Evolutionary conservation across 164 flowering plant species (phyloP).

Genomic region (Magnolia officinalis): DNA sequence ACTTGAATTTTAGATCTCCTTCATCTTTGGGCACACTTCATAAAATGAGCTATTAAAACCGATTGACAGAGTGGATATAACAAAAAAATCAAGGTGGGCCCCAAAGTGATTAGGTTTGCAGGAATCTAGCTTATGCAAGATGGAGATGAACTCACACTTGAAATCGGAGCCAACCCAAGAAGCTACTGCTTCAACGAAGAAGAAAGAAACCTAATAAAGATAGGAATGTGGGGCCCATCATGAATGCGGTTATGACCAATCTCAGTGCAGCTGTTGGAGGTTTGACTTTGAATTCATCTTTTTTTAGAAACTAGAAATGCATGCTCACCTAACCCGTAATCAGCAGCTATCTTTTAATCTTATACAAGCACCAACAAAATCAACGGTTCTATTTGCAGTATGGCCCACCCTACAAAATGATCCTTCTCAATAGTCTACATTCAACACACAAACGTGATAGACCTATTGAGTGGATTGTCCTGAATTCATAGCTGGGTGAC

Average conservation of each 20-base stretch:
- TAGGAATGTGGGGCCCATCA: not conserved
- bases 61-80: too few relatives aligned
- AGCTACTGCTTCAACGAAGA: not conserved
- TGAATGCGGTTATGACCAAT: not conserved
- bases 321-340: not conserved
- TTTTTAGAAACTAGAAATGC: not conserved
- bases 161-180: not conserved
- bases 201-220: not conserved
- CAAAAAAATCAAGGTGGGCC: too few relatives aligned
- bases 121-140: not conserved
- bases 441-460: too few relatives aligned
- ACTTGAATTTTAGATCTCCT: too few relatives aligned
- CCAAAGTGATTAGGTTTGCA: too few relatives aligned
- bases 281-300: slow-evolving; percentile 3
- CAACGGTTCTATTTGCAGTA: not conserved
- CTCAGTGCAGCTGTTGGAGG: not conserved
- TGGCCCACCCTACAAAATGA: too few relatives aligned
- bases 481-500: too few relatives aligned
- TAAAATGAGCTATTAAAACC: too few relatives aligned
- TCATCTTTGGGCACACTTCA: too few relatives aligned
- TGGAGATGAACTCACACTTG: not conserved
- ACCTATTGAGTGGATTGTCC: too few relatives aligned
- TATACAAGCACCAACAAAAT: not conserved
- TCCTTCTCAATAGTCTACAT: too few relatives aligned
- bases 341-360: not conserved